These are phyloP conservation scores for Thymus quinquecostatus DNA, from an alignment of 257 asterid species.

Conservation along the genomic window DNA sequence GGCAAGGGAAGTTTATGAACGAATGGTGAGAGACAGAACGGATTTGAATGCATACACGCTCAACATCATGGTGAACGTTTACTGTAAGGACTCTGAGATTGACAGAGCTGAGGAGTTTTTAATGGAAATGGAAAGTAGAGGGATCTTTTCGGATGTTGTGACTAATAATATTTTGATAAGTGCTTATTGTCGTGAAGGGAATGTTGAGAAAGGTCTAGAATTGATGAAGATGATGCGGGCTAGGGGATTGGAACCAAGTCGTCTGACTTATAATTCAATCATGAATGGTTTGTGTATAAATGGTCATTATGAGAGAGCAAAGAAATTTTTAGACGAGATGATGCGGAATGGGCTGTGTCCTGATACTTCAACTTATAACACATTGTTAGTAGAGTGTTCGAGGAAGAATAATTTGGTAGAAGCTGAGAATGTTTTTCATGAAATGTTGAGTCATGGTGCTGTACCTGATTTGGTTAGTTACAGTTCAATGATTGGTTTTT, in stretches of 20 bases:
- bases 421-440: constrained; percentile 50
- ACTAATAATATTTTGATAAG: constrained; percentile 70
- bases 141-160: constrained; percentile 64
- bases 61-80: constrained; percentile 76
- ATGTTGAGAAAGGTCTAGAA: constrained; percentile 48
- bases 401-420: constrained; percentile 49
- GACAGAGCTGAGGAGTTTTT: constrained; percentile 44
- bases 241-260: constrained; percentile 60
- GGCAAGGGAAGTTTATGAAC: constrained; percentile 62
- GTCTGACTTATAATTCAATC: constrained; percentile 64
- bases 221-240: constrained; percentile 51
- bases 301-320: constrained; percentile 56
- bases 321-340: constrained; percentile 54
- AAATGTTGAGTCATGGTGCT: constrained; percentile 48
- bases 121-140: constrained; percentile 59
- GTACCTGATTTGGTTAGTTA: constrained; percentile 67
- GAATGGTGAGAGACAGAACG: constrained; percentile 41
- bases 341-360: constrained; percentile 51
- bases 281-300: constrained; percentile 65
- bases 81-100: constrained; percentile 63
- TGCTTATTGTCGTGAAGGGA: constrained; percentile 58
- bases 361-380: constrained; percentile 61
- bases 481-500: constrained; percentile 61
- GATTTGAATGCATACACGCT: constrained; percentile 70
- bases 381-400: constrained; percentile 63